These are phyloP conservation scores for Millerozyma miso DNA, from an alignment of 805 yeast genomes.

Conservation along the genomic window DNA sequence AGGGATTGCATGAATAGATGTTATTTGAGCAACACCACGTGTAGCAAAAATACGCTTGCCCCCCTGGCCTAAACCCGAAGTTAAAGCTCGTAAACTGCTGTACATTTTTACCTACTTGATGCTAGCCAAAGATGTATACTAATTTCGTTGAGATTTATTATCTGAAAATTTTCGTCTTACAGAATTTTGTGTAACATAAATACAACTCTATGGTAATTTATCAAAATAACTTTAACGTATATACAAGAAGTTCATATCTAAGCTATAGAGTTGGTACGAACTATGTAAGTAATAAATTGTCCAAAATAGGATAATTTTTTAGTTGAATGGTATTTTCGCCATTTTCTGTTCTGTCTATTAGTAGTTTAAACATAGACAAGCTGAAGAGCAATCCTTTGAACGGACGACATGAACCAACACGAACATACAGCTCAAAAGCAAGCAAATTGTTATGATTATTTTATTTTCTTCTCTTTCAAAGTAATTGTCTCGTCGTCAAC, in stretches of 20 bases:
- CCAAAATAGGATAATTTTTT: too few relatives aligned
- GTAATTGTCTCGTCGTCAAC: conserved; percentile 87
- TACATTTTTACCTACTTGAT: not conserved
- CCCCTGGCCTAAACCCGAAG: not conserved
- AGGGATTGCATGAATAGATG: conserved; percentile 51
- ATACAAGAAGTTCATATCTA: not conserved
- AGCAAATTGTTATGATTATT: too few relatives aligned
- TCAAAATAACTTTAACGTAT: not conserved
- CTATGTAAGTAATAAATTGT: too few relatives aligned
- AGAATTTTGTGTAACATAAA: conserved; percentile 2
- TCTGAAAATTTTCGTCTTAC: conserved; percentile 1
- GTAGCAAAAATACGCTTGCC: not conserved
- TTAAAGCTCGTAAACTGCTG: not conserved
- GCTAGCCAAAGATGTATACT: not conserved
- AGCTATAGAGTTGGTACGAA: not conserved
- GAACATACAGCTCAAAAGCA: too few relatives aligned
- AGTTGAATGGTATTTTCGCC: too few relatives aligned
- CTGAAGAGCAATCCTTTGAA: not conserved
- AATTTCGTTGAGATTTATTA: not conserved
- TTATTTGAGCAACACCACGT: conserved; percentile 41
- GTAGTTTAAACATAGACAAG: not conserved
- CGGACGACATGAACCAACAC: too few relatives aligned
- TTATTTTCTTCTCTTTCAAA: conserved; percentile 88
- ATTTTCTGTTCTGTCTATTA: not conserved
- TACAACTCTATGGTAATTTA: not conserved